Evolutionary conservation across 2,329 filamentous ascomycete species (phyloP), one percentile per base, ranked within the genome.

Genomic region (Epicoccum nigrum): DNA sequence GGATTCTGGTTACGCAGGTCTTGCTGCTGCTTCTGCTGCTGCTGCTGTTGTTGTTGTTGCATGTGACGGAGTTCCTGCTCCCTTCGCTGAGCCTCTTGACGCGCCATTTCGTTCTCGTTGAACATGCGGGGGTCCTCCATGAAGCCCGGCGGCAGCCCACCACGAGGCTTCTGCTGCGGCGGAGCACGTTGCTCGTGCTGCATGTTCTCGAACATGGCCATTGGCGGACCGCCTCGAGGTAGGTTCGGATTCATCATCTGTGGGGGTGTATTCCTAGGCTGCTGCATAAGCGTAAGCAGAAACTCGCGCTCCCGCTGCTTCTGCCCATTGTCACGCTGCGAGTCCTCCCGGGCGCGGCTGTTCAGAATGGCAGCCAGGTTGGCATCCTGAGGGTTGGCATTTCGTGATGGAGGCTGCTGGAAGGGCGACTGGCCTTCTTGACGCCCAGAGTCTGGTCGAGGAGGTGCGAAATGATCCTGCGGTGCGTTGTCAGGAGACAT

Each of bases 251-350:
- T 62, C 20, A 64, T 63, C 56, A 67, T 54, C 35, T 71, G 70
- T 33, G 69, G 69, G 7, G 70, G 68, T 2, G 70, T 72, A 21
- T 51, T 60, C 16, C 68, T 64, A 4, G 79, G 76, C 64, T 83
- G 80, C 60, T 87, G 84, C 89, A 96, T 94, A 23, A 96, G 80
- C 55, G 86, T 89, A 74, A 96, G 89, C 40, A 96, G 77, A 69
- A 94, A 92, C 58, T 95, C 89, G n/a, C 88, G 84, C 62, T 93
- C 69, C 23, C 89, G 62, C 80, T 84, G 68, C 82, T 86, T 67
- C 77, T 65, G 55, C 56, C 66, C 56, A 70, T 62, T 73, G 27
- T 72, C 58, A 69, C 63, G 74, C 13, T 69, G 66, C 8, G 68
- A 54, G 38, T 74, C 69, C 32, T 64, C 76, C 47, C 62, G 60